Base-by-base conservation (phyloP, 768 basidiomycete genomes). In the Tephrocybe sp. region DNA sequence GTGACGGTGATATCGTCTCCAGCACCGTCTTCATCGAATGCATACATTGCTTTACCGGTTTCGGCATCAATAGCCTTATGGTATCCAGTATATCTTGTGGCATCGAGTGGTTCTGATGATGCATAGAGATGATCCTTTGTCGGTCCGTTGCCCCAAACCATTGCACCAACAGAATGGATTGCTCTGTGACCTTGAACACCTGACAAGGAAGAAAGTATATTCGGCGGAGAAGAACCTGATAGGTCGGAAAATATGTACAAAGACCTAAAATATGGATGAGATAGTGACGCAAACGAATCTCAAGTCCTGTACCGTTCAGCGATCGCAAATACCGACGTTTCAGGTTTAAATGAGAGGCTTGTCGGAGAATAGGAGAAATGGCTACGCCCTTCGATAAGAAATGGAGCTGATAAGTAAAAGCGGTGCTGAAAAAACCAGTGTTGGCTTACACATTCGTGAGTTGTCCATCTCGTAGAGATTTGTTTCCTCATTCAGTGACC, bases 1-100 rank as follows among this genome's bases (percentile, higher is more conserved):
- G 77, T 70, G 3, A 85, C 31, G 6, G 72, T 64, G 17, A 83
- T 62, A 10, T 72, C 70, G 59, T 86, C 83, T 34, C 85, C 85
- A 3, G 76, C 72, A 56, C 80, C 82, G 1, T 57, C 47, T 1
- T 75, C 73, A 46, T 77, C 71, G 34, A 85, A 72, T 6, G 60
- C 49, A 49, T 73, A 68, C 0, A 59, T 45, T 3, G 49, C 43
- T 35, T 39, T 60, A 6, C 60, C 51, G 33, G 38, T 62, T 14
- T 45, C 51, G 1, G 71, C 54, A 59, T 86, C 82, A 45, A 82
- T 79, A 4, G 70, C 78, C 36, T 68, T 72, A 54, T 87, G 85
- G 35, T 60, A 69, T 0, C 83, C 82, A 3, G 39, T 49, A 64
- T 64, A 23, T 48, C 51, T 8, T 57, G 51, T 11, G 4, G 39